Base-by-base conservation (phyloP, 331 rosid species). In the Stylosanthes scabra region DNA sequence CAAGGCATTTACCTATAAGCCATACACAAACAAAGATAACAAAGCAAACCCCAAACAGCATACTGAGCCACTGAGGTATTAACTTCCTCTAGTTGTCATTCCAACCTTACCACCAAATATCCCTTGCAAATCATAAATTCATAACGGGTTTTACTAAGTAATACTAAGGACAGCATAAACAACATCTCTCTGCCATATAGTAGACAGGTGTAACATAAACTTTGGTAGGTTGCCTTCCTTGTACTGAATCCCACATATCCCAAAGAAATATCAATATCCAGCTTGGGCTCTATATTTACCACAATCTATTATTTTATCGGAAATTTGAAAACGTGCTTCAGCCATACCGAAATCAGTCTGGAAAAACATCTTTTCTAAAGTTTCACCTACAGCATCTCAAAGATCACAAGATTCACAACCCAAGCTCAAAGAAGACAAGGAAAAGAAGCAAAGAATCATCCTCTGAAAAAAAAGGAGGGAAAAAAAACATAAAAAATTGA, bases 311-410 rank as follows among this genome's bases (percentile, higher is more conserved):
- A 76, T 66, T 80, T 78, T 75, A 80, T 72, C 83, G 81, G 74
- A 73, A 76, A 85, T 46, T 56, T 56, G 50, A 78, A 56, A 77
- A 50, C 65, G 73, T 75, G 75, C 85, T 72, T 81, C 84, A 81
- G 74, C 62, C 68, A 60, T 67, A 74, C 74, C 42, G 75, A 87
- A 72, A 80, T 28, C 84, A 80, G 55, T 64, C 83, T 76, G 81
- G 74, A 83, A 80, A 88, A 87, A 9, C 9, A 55, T 65, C 46
- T 85, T 72, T 67, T 81, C 50, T 73, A 70, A 61, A 74, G 66
- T 74, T 58, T 87, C 83, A 85, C 77, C 79, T 37, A 84, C 67
- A 5, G 74, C 84, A 78, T 82, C 83, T 81, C 84, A 83, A 76
- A 71, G 84, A 73, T 76, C 76, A 70, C 63, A 74, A 51, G 71